These are phyloP conservation scores for Pelargonium nanum DNA, from an alignment of 345 rosid genomes.

Conservation along the genomic window DNA sequence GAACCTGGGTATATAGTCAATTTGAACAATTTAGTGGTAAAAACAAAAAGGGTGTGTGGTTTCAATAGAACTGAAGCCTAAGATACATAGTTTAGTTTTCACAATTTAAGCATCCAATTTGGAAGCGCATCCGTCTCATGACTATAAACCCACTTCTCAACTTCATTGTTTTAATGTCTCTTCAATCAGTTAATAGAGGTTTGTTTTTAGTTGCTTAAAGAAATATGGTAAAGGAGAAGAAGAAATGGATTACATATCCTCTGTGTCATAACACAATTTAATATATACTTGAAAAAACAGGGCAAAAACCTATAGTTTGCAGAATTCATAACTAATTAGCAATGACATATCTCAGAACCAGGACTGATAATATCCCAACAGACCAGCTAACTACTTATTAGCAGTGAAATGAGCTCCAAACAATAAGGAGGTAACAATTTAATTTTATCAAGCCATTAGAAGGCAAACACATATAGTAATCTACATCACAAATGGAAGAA, in stretches of 20 bases:
- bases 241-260: background rate
- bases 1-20: background rate
- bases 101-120: background rate
- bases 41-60: background rate
- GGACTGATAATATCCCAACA: background rate
- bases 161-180: no score
- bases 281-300: background rate
- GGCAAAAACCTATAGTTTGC: background rate
- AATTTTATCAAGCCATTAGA: background rate
- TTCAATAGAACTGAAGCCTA: no score
- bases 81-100: background rate
- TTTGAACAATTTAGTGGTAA: background rate
- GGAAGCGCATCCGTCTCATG: no score
- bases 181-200: no score
- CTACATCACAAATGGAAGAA: background rate
- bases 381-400: background rate
- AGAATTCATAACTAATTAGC: no score
- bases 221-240: background rate
- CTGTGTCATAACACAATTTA: background rate
- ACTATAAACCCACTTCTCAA: no score
- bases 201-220: no score
- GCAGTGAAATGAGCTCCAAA: background rate
- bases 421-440: no score
- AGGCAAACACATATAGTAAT: background rate
- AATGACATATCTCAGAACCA: no score